phyloP scores from a whole-genome alignment of 805 yeast genomes.

The Wickerhamomyces bisporus region DNA sequence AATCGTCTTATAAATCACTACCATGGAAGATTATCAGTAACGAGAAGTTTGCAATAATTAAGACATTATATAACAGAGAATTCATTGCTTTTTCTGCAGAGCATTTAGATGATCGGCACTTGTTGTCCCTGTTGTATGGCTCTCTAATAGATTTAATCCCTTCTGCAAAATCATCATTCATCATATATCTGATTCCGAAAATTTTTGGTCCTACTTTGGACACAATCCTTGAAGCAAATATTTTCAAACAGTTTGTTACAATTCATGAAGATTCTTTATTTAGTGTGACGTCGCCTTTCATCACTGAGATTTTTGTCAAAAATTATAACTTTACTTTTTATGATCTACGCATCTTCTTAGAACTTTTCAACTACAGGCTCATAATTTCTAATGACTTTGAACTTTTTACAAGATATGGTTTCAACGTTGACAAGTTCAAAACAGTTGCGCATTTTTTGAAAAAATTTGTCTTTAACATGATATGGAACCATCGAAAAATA shows the following conservation, averaged over 20 bases:
- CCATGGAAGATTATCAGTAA: slow-evolving; percentile 11
- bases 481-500: slow-evolving; percentile 31
- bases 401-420: slow-evolving; percentile 36
- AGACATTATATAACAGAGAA: slow-evolving; percentile 15
- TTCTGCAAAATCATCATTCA: slow-evolving; percentile 30
- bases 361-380: slow-evolving; percentile 61
- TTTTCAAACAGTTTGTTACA: slow-evolving; percentile 14
- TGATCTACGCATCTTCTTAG: slow-evolving; percentile 47
- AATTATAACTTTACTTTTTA: slow-evolving; percentile 19
- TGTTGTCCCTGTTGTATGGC: slow-evolving; percentile 21
- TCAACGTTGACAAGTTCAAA: slow-evolving; percentile 32
- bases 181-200: slow-evolving; percentile 38
- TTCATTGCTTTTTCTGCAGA: slow-evolving; percentile 24
- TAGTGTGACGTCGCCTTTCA: slow-evolving; percentile 1
- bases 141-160: slow-evolving; percentile 36
- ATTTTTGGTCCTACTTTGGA: slow-evolving; percentile 30
- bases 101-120: slow-evolving; percentile 15
- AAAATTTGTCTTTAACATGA: slow-evolving; percentile 42
- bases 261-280: slow-evolving; percentile 8
- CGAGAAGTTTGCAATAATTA: slow-evolving; percentile 6
- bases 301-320: slow-evolving; percentile 3
- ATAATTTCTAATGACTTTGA: slow-evolving; percentile 64
- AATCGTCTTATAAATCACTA: not conserved
- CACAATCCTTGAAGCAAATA: slow-evolving; percentile 19
- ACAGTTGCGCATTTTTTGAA: slow-evolving; percentile 45